Conservation (phyloP, 805 yeast genomes). For the Saccharomycopsis malanga region DNA sequence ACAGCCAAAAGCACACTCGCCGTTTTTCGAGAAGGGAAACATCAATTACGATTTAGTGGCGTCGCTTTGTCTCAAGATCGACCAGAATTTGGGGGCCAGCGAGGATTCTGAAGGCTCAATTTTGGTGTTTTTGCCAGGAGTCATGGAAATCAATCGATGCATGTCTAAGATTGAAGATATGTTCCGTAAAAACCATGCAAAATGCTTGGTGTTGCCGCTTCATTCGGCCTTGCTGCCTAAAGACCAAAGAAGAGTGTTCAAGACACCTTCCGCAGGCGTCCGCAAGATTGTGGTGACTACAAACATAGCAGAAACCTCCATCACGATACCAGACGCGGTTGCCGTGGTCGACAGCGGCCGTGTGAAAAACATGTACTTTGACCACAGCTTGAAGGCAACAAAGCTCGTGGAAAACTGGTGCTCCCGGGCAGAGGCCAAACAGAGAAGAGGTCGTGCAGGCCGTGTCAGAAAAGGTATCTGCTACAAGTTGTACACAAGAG, state of each 20-base stretch:
- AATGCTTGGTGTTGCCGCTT: conserved; percentile 43
- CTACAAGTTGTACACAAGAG: conserved; percentile 67
- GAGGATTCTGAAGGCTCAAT: conserved; percentile 55
- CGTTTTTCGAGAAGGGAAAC: conserved; percentile 56
- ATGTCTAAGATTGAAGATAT: conserved; percentile 25
- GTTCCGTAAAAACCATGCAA: neutral
- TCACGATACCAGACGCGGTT: conserved; percentile 92
- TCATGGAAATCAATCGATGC: conserved; percentile 73
- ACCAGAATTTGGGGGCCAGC: conserved; percentile 38
- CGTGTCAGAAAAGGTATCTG: conserved; percentile 82
- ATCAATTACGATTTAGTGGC: conserved; percentile 71
- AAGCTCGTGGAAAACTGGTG: conserved; percentile 76
- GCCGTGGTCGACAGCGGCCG: conserved; percentile 86
- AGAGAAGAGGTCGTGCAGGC: conserved; percentile 97
- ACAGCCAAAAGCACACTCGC: conserved; percentile 59
- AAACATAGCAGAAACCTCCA: conserved; percentile 94
- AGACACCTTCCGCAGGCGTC: conserved; percentile 20
- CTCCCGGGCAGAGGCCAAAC: conserved; percentile 82
- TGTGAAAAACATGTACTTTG: conserved; percentile 71
- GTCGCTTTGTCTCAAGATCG: conserved; percentile 45
- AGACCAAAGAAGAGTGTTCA: conserved; percentile 76
- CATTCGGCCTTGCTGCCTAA: conserved; percentile 82
- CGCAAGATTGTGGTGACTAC: conserved; percentile 85
- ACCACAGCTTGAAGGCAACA: conserved; percentile 59
- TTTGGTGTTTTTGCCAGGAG: conserved; percentile 83